Evolutionary conservation across 2,329 filamentous ascomycete species (phyloP).

Genomic region (Xylaria sp.): DNA sequence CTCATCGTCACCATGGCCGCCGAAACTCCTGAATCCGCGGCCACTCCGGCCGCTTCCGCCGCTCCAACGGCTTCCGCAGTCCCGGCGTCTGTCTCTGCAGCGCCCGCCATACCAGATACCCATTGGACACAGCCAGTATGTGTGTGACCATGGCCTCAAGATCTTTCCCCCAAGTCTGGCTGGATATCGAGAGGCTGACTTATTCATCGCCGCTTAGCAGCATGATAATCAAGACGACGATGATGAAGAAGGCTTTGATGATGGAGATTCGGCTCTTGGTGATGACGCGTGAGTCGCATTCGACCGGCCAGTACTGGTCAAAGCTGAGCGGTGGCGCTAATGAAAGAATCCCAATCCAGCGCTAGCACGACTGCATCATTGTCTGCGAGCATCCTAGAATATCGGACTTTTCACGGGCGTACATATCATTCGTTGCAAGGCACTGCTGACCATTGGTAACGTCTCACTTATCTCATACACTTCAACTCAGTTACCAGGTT

Average conservation of each 20-base stretch:
- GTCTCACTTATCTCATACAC: constrained; percentile 33
- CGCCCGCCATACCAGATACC: constrained; percentile 24
- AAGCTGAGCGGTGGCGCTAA: constrained; percentile 20
- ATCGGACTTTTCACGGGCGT: constrained; percentile 48
- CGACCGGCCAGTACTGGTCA: constrained; percentile 5
- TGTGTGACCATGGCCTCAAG: constrained; percentile 11
- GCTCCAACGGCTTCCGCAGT: background rate
- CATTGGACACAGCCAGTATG: constrained; percentile 39
- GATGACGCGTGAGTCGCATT: constrained; percentile 44
- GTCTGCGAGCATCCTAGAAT: constrained; percentile 48
- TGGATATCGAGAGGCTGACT: constrained; percentile 27
- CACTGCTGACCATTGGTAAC: constrained; percentile 45
- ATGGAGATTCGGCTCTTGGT: constrained; percentile 46
- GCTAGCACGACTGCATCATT: constrained; percentile 46
- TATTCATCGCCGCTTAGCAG: constrained; percentile 6
- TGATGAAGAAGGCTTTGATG: constrained; percentile 31
- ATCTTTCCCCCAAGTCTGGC: background rate
- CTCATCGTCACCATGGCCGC: constrained; percentile 4
- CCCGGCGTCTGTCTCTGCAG: constrained; percentile 29
- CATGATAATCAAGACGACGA: constrained; percentile 41
- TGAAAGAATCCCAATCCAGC: constrained; percentile 20
- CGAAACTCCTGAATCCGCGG: constrained; percentile 18
- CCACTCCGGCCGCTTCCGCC: too few species aligned
- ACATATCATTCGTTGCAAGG: constrained; percentile 47
- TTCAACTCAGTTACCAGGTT: too few species aligned